Conservation (phyloP, 163 green algal genomes). For the Trebouxiophyceae sp. region DNA sequence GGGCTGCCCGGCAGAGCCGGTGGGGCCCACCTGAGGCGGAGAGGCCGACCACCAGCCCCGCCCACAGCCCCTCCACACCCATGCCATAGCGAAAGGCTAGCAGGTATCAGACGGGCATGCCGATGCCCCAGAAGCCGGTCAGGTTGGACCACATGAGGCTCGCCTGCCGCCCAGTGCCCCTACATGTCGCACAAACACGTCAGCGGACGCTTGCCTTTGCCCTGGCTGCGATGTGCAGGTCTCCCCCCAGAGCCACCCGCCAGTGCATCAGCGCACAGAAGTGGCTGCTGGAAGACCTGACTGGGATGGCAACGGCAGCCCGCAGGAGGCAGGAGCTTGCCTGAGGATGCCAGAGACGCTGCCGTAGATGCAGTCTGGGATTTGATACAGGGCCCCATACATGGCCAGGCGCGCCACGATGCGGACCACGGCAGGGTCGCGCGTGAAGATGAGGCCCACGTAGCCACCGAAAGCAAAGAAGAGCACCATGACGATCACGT, state of each 20-base stretch:
- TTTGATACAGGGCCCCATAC: background rate
- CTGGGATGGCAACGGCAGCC: background rate
- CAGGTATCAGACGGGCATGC: slow-evolving; percentile 29
- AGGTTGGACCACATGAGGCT: slow-evolving; percentile 46
- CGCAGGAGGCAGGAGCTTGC: background rate
- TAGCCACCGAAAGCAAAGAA: background rate
- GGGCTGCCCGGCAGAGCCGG: too few relatives aligned
- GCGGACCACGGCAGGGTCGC: background rate
- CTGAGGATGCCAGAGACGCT: slow-evolving; percentile 9
- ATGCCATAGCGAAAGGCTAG: slow-evolving; percentile 36
- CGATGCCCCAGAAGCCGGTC: slow-evolving; percentile 44
- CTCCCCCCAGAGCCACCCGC: too few relatives aligned
- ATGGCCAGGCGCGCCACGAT: background rate
- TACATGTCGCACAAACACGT: background rate
- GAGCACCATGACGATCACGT: background rate
- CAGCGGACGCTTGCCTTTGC: background rate
- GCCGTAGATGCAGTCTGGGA: slow-evolving; percentile 6
- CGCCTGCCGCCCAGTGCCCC: slow-evolving; percentile 37
- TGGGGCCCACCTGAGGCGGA: slow-evolving; percentile 14
- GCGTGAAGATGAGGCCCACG: background rate
- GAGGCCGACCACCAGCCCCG: slow-evolving; percentile 30
- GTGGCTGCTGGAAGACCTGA: background rate
- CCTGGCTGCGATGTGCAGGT: too few relatives aligned
- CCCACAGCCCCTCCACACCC: slow-evolving; percentile 36
- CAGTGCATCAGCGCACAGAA: too few relatives aligned